These are phyloP conservation scores for Nadsonia fulvescens DNA, from an alignment of 805 yeast genomes.

Conservation along the genomic window DNA sequence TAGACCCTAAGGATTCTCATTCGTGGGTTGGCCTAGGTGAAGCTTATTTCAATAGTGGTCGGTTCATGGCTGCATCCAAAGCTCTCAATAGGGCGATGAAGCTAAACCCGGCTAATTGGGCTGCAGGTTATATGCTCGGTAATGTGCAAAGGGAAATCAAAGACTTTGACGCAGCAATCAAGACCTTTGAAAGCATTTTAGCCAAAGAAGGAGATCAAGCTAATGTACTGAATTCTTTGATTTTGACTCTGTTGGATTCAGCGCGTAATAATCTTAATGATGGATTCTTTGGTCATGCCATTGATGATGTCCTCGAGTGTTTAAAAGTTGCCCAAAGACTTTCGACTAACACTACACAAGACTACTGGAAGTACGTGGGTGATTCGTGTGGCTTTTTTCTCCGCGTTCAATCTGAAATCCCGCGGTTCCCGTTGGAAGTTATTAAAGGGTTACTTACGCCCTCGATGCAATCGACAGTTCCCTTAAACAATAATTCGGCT, in stretches of 20 bases:
- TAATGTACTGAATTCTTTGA: conserved; percentile 32
- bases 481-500: conserved; percentile 1
- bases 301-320: conserved; percentile 28
- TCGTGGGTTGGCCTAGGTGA: conserved; percentile 98
- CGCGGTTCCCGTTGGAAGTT: conserved; percentile 30
- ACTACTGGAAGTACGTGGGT: conserved; percentile 49
- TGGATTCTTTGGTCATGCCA: conserved; percentile 55
- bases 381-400: conserved; percentile 38
- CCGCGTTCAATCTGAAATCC: conserved; percentile 34
- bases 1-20: conserved; percentile 45
- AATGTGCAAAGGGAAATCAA: conserved; percentile 43
- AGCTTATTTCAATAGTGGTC: conserved; percentile 70
- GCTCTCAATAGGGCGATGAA: conserved; percentile 54
- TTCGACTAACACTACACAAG: conserved; percentile 25
- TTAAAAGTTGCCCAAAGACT: conserved; percentile 26
- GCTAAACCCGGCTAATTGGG: conserved; percentile 37
- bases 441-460: conserved; percentile 10
- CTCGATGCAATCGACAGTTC: neutral
- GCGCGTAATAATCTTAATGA: conserved; percentile 32
- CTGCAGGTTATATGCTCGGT: conserved; percentile 51
- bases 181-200: conserved; percentile 26
- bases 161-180: conserved; percentile 45
- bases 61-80: conserved; percentile 69
- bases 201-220: conserved; percentile 28
- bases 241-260: conserved; percentile 38